Evolutionary conservation across 805 yeast genomes (phyloP).

Genomic region (Monosporozyma servazzii): DNA sequence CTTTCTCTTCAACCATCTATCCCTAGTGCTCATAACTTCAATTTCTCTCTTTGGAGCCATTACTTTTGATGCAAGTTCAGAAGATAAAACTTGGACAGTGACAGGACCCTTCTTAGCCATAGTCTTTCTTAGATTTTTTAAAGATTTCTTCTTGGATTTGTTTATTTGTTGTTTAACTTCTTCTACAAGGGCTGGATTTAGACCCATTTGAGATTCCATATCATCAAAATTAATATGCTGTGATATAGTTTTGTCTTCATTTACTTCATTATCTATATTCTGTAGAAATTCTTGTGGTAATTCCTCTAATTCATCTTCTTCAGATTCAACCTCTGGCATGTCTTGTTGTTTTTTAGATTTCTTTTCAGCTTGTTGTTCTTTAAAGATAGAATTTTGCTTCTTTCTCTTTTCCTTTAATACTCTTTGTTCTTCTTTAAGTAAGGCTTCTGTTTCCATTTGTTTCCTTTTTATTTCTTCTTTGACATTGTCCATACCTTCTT

Average conservation of each 20-base stretch:
- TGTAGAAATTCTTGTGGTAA: conserved; percentile 35
- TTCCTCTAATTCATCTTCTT: conserved; percentile 28
- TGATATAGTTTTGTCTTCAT: conserved; percentile 14
- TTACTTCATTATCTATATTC: conserved; percentile 16
- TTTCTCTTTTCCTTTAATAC: conserved; percentile 29
- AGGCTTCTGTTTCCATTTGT: conserved; percentile 22
- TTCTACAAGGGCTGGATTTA: conserved; percentile 7
- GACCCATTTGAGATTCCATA: conserved; percentile 9
- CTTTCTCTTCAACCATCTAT: conserved; percentile 29
- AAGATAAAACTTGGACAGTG: conserved; percentile 29
- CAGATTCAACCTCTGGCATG: conserved; percentile 9
- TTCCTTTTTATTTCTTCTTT: conserved; percentile 18
- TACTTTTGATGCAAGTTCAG: conserved; percentile 7
- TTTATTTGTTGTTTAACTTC: conserved; percentile 11
- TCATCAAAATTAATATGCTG: conserved; percentile 32
- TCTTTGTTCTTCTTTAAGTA: conserved; percentile 18
- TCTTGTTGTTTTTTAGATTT: conserved; percentile 12
- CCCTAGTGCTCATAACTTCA: conserved; percentile 20
- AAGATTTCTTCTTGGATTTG: conserved; percentile 27
- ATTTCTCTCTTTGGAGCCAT: conserved; percentile 27
- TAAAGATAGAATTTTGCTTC: conserved; percentile 20
- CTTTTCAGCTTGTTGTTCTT: conserved; percentile 29
- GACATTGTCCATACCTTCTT: conserved; percentile 31
- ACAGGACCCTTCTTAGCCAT: conserved; percentile 35
- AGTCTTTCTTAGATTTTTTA: conserved; percentile 26